Conservation (phyloP, 306 rosid species). For the Quercus mongolica region DNA sequence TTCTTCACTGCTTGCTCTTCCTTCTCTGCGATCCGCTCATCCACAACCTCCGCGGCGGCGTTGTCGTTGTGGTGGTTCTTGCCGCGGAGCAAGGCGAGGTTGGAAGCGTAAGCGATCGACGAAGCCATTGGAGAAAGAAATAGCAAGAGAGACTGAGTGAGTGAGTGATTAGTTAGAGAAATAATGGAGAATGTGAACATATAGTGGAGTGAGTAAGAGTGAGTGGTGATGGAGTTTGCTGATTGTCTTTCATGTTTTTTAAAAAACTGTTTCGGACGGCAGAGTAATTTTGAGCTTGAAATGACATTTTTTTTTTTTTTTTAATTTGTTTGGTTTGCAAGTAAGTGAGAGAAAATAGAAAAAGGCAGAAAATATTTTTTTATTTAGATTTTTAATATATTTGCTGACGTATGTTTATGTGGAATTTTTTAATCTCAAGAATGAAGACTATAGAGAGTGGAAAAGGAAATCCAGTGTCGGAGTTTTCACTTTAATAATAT, state of each 20-base stretch:
- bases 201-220: neutral
- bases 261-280: conserved; percentile 11
- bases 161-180: neutral
- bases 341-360: too few species aligned
- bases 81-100: conserved; percentile 11
- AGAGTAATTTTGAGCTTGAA: too few species aligned
- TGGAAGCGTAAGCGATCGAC: conserved; percentile 19
- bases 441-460: too few species aligned
- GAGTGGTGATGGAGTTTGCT: neutral
- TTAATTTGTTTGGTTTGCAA: too few species aligned
- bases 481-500: too few species aligned
- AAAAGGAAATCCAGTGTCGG: too few species aligned
- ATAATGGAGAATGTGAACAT: neutral
- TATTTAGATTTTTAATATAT: too few species aligned
- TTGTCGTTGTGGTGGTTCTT: neutral
- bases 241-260: neutral
- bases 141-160: neutral
- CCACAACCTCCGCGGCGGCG: conserved; percentile 25
- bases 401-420: too few species aligned
- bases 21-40: conserved; percentile 21
- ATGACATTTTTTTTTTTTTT: too few species aligned
- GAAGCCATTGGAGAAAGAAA: conserved; percentile 31
- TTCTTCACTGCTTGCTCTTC: conserved; percentile 13
- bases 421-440: too few species aligned
- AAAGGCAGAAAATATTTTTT: too few species aligned